Percentiles rank a stretch among this genome's conserved stretches.
phyloP scores from a whole-genome alignment of 106 monocot species.

The Ottelia alismoides region DNA sequence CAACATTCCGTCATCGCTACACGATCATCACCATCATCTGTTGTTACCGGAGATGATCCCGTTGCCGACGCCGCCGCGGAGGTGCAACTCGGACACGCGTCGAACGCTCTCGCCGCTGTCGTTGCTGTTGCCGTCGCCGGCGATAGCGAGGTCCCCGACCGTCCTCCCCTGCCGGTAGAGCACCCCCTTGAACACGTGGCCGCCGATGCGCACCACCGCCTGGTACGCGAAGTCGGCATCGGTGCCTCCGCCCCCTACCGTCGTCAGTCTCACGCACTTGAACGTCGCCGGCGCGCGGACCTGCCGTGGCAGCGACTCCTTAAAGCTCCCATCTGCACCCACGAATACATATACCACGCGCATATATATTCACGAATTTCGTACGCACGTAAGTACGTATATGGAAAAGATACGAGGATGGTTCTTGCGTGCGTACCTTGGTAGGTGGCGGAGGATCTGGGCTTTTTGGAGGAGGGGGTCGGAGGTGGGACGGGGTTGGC shows the following conservation, averaged over 20 bases:
- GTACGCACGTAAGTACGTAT: conserved; percentile 26
- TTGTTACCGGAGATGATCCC: conserved; percentile 5
- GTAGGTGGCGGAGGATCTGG: too few species aligned
- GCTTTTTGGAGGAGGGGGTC: conserved; percentile 32
- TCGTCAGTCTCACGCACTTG: conserved; percentile 49
- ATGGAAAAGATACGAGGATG: conserved; percentile 27
- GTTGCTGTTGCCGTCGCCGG: not conserved
- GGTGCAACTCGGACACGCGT: conserved; percentile 46
- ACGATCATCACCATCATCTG: too few species aligned
- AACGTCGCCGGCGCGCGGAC: conserved; percentile 63
- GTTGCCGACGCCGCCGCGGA: conserved; percentile 19
- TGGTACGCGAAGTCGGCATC: conserved; percentile 51
- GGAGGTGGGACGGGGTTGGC: conserved; percentile 15
- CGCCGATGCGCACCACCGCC: too few species aligned
- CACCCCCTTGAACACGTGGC: conserved; percentile 43
- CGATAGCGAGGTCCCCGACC: conserved; percentile 6
- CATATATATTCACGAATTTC: too few species aligned
- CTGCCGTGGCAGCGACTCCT: conserved; percentile 36
- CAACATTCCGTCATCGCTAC: too few species aligned
- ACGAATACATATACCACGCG: too few species aligned
- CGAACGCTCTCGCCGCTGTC: conserved; percentile 31
- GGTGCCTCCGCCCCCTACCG: conserved; percentile 45
- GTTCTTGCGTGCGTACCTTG: too few species aligned
- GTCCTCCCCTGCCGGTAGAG: conserved; percentile 40
- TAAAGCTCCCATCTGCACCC: conserved; percentile 23